Base-by-base conservation (phyloP, 2,329 filamentous ascomycete genomes). In the Cadophora sp. region DNA sequence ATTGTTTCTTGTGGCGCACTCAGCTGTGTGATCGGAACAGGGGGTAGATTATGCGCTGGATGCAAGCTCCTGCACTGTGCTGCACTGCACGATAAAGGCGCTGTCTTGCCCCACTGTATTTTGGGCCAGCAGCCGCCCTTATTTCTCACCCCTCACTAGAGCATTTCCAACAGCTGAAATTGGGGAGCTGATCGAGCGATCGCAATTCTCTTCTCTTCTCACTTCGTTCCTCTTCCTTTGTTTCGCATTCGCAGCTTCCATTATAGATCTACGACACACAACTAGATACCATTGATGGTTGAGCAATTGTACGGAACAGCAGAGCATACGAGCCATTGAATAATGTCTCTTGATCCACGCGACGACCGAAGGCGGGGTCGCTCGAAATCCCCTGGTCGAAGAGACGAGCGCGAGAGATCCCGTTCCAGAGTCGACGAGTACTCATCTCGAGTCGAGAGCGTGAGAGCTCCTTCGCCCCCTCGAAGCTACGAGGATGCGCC, bases 261-360 rank as follows among this genome's bases (percentile, higher is more conserved):
- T 43, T 60, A 27, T 50, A 55, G 5, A 14, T 67, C 29, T 46
- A 31, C 24, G 8, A 11, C 14, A 12, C 48, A 26, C 7, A 3
- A 31, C 50, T 64, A n/a, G 22, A 43, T 24, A 61, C 58, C 11
- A 60, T 8, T 16, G 22, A 22, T 9, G 27, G 24, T 37, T 14
- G 53, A 56, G 53, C 16, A 37, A 56, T 37, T 56, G 53, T 55
- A 56, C 53, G 4, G 14, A 11, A 58, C 19, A 31, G 29, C 22
- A 26, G 29, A 37, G n/a, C 27, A 22, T 2, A n/a, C 37, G 3
- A 53, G 4, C 11, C 24, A 22, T 11, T 9, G 2, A 40, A 53
- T 27, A 16, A 77, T 76, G 75, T 77, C 76, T 56, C 76, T 78
- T 59, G 73, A 77, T 67, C 76, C 76, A 19, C 71, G 73, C 66